phyloP scores from a whole-genome alignment of 106 monocot species.

The Phalaenopsis aphrodite region DNA sequence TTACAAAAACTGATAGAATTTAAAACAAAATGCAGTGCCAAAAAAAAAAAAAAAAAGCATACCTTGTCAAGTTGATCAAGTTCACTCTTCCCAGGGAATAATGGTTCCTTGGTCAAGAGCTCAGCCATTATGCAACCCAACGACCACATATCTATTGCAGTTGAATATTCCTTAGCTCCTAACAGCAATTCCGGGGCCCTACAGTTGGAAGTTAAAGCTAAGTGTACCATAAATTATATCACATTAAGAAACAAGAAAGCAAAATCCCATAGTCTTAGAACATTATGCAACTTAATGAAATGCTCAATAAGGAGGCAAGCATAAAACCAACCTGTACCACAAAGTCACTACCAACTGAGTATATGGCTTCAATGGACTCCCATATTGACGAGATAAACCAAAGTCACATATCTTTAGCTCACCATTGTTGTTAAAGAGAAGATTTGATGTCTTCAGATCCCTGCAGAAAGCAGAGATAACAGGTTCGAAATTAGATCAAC shows the following conservation, averaged over 20 bases:
- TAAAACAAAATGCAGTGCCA: neutral
- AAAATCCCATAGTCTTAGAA: neutral
- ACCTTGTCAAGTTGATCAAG: slow-evolving; percentile 78
- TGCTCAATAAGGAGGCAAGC: neutral
- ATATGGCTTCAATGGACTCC: slow-evolving; percentile 73
- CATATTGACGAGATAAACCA: slow-evolving; percentile 77
- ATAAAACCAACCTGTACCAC: slow-evolving; percentile 63
- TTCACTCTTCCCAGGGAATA: slow-evolving; percentile 64
- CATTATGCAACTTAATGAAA: neutral
- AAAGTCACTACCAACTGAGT: slow-evolving; percentile 72
- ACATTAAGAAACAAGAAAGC: neutral
- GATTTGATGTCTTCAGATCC: slow-evolving; percentile 81
- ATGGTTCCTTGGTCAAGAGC: slow-evolving; percentile 57
- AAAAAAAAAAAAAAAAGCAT: neutral
- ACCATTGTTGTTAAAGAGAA: slow-evolving; percentile 65
- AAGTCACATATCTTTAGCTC: slow-evolving; percentile 88
- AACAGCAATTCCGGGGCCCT: slow-evolving; percentile 75
- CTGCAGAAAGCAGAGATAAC: slow-evolving; percentile 15
- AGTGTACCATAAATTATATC: neutral
- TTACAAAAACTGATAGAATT: neutral
- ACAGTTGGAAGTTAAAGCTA: slow-evolving; percentile 7
- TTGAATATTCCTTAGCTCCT: slow-evolving; percentile 65
- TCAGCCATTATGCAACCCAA: slow-evolving; percentile 87
- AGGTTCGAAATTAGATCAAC: neutral
- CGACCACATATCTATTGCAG: slow-evolving; percentile 87